Evolutionary conservation across 805 yeast genomes (phyloP).

Genomic region (Candida maris): DNA sequence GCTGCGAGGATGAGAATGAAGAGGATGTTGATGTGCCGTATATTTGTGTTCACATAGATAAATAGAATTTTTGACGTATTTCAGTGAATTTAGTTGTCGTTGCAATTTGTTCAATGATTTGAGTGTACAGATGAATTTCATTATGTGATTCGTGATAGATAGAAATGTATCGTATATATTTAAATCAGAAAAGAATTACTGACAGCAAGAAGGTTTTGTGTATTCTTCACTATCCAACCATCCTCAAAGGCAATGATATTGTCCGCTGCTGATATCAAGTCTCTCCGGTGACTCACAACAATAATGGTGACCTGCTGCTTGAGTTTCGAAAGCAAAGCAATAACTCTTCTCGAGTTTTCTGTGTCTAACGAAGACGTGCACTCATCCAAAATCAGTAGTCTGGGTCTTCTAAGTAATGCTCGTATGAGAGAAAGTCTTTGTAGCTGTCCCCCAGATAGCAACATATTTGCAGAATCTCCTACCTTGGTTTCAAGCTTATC

Average conservation of each 20-base stretch:
- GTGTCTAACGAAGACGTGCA: slow-evolving; percentile 86
- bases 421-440: slow-evolving; percentile 85
- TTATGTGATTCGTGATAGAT: too few relatives aligned
- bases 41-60: slow-evolving; percentile 55
- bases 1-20: slow-evolving; percentile 87
- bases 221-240: slow-evolving; percentile 45
- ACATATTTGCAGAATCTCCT: slow-evolving; percentile 41
- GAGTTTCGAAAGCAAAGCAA: slow-evolving; percentile 40
- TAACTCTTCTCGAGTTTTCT: slow-evolving; percentile 49
- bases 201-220: too few relatives aligned
- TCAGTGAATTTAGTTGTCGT: too few relatives aligned
- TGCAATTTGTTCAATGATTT: too few relatives aligned
- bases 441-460: slow-evolving; percentile 86
- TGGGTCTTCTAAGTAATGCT: slow-evolving; percentile 67
- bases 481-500: slow-evolving; percentile 58
- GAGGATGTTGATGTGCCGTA: slow-evolving; percentile 97
- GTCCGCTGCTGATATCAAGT: slow-evolving; percentile 59
- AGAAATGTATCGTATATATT: too few relatives aligned
- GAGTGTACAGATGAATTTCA: too few relatives aligned
- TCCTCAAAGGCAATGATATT: slow-evolving; percentile 43
- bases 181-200: too few relatives aligned
- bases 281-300: slow-evolving; percentile 70
- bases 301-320: slow-evolving; percentile 41
- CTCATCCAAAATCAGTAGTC: slow-evolving; percentile 74
- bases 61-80: slow-evolving; percentile 1